A percentile compares a stretch with the other conserved stretches of the same genome.
Evolutionary conservation across 352 stramenopile genomes (phyloP).

Genomic region (Globisporangium cederbergense): DNA sequence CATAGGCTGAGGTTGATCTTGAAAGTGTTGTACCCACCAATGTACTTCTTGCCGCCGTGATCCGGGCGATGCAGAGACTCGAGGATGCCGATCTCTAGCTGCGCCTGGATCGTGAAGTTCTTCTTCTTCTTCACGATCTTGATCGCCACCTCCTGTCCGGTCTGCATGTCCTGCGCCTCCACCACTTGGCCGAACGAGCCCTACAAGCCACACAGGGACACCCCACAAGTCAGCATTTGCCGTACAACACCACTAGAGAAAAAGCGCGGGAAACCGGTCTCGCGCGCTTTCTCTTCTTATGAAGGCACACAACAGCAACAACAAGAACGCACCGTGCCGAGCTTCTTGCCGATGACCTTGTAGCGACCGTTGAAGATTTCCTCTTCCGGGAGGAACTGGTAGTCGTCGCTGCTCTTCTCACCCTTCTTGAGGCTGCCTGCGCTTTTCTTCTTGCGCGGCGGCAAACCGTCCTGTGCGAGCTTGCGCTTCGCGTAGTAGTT

Average conservation of each 20-base stretch:
- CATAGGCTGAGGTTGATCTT: background rate
- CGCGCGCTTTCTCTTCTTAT: conserved; percentile 1
- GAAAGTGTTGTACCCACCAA: conserved; percentile 60
- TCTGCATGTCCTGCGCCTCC: conserved; percentile 72
- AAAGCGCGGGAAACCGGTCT: conserved; percentile 10
- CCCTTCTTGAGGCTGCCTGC: conserved; percentile 25
- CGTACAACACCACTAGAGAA: background rate
- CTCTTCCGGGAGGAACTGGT: conserved; percentile 55
- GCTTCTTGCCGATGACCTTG: conserved; percentile 54
- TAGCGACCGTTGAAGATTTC: conserved; percentile 83
- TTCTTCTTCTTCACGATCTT: conserved; percentile 99
- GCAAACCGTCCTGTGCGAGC: conserved; percentile 38
- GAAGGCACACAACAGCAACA: background rate
- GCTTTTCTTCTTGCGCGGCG: conserved; percentile 63
- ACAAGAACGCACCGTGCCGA: conserved; percentile 51
- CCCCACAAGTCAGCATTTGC: conserved; percentile 16
- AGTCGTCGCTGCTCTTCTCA: conserved; percentile 34
- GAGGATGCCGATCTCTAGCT: conserved; percentile 97
- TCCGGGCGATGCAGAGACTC: conserved; percentile 87
- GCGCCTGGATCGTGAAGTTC: conserved; percentile 95
- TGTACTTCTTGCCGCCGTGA: conserved; percentile 85
- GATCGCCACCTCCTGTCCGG: conserved; percentile 91
- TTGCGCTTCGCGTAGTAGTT: conserved; percentile 84
- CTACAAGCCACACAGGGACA: conserved; percentile 21
- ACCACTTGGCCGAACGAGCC: conserved; percentile 85